Conservation (phyloP, 345 rosid genomes). For the Euclidium syriacum region DNA sequence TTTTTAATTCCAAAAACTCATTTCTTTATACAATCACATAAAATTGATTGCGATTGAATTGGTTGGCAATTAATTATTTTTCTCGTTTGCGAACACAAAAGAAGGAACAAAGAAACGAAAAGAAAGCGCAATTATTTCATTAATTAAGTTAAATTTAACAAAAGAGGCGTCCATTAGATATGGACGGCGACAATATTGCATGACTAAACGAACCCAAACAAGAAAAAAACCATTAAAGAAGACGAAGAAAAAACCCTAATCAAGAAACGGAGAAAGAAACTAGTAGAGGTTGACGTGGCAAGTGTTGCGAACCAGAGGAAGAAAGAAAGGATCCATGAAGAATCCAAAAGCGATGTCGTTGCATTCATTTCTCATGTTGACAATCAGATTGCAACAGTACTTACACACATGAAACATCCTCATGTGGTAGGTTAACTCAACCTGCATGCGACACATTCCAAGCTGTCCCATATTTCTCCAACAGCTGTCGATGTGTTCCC, state of each 20-base stretch:
- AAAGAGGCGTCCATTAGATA: slow-evolving; percentile 4
- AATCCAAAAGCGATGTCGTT: slow-evolving; percentile 15
- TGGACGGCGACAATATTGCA: slow-evolving; percentile 5
- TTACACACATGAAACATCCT: slow-evolving; percentile 12
- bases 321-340: slow-evolving; percentile 25
- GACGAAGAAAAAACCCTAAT: slow-evolving; percentile 2
- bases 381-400: slow-evolving; percentile 17
- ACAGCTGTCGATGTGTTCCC: neutral
- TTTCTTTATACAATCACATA: neutral
- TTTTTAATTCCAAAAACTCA: neutral
- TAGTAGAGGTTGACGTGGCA: slow-evolving; percentile 8
- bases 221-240: neutral
- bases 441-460: neutral
- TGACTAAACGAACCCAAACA: slow-evolving; percentile 15
- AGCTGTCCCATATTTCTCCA: slow-evolving; percentile 5
- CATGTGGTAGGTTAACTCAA: neutral
- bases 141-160: neutral
- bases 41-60: neutral
- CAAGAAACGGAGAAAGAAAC: neutral
- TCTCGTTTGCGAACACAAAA: neutral
- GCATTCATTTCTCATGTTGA: slow-evolving; percentile 20
- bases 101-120: neutral
- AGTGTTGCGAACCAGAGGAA: slow-evolving; percentile 30
- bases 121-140: neutral
- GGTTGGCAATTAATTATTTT: neutral